These are phyloP conservation scores for Pleurotus tuoliensis DNA, from an alignment of 768 basidiomycete species.

Conservation along the genomic window DNA sequence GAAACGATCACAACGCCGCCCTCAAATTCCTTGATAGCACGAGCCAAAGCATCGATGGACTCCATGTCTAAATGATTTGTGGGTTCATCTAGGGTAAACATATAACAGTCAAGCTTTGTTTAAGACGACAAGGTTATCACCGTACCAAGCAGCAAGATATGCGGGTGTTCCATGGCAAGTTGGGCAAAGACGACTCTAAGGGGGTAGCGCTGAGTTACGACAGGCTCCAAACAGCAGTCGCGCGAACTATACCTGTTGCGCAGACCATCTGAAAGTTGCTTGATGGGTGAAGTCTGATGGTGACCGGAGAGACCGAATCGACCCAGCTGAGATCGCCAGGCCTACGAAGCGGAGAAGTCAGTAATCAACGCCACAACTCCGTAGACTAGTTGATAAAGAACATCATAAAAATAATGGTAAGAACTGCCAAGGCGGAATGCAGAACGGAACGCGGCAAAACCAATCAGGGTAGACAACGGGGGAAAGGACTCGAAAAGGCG, in stretches of 20 bases:
- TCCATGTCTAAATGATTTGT: conserved; percentile 98
- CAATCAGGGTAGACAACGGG: not conserved
- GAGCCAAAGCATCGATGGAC: conserved; percentile 94
- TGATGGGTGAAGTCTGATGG: conserved; percentile 93
- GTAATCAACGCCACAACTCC: not conserved
- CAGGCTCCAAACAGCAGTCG: not conserved
- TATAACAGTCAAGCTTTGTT: not conserved
- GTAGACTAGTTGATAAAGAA: not conserved
- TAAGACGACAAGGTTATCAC: conserved; percentile 8
- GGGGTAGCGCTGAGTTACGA: conserved; percentile 7
- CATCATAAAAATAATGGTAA: not conserved
- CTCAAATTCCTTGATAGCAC: conserved; percentile 94
- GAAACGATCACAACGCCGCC: conserved; percentile 99
- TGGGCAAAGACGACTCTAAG: conserved; percentile 91
- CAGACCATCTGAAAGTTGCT: conserved; percentile 91
- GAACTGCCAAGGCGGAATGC: not conserved
- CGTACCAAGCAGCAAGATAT: conserved; percentile 82
- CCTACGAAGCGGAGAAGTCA: conserved; percentile 37
- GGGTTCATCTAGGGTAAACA: conserved; percentile 64
- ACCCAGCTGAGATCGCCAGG: conserved; percentile 92
- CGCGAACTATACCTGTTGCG: conserved; percentile 72
- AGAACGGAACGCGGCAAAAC: not conserved
- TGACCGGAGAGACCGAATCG: conserved; percentile 92
- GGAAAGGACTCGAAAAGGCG: not conserved
- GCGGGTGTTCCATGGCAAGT: conserved; percentile 96